These are phyloP conservation scores for Cladosporium halotolerans DNA, from an alignment of 2,329 filamentous ascomycete species.

Conservation along the genomic window DNA sequence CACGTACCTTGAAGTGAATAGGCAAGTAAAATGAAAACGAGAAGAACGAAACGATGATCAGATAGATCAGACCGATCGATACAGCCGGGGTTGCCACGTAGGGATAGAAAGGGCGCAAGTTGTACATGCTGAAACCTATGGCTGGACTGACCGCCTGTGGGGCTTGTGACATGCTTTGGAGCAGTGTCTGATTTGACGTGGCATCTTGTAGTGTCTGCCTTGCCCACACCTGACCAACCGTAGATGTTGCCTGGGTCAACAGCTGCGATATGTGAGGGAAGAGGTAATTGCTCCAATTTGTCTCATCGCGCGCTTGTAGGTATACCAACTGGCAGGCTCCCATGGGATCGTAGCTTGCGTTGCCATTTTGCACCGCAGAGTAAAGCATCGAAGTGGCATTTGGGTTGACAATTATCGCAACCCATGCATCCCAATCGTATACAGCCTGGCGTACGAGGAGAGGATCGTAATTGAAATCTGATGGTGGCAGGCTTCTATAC, in stretches of 20 bases:
- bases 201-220: constrained; percentile 37
- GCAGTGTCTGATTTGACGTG: constrained; percentile 31
- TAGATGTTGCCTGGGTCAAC: constrained; percentile 40
- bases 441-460: constrained; percentile 52
- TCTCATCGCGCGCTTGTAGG: constrained; percentile 51
- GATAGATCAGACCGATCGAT: constrained; percentile 58
- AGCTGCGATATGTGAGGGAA: constrained; percentile 45
- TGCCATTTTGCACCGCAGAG: constrained; percentile 48
- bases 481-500: constrained; percentile 43
- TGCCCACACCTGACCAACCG: constrained; percentile 46
- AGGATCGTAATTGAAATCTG: constrained; percentile 51
- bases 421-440: constrained; percentile 55
- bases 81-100: constrained; percentile 51
- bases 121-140: constrained; percentile 50
- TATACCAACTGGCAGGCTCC: constrained; percentile 54
- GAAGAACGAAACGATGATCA: constrained; percentile 64
- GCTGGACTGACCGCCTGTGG: constrained; percentile 52
- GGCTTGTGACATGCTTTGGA: constrained; percentile 39
- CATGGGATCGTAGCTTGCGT: constrained; percentile 54
- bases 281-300: constrained; percentile 49
- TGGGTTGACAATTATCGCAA: constrained; percentile 56
- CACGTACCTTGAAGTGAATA: constrained; percentile 45
- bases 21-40: constrained; percentile 60
- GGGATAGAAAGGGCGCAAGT: constrained; percentile 55
- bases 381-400: constrained; percentile 56